These are phyloP conservation scores for Amorphotheca resinae DNA, from an alignment of 495 filamentous ascomycete species.

Conservation along the genomic window DNA sequence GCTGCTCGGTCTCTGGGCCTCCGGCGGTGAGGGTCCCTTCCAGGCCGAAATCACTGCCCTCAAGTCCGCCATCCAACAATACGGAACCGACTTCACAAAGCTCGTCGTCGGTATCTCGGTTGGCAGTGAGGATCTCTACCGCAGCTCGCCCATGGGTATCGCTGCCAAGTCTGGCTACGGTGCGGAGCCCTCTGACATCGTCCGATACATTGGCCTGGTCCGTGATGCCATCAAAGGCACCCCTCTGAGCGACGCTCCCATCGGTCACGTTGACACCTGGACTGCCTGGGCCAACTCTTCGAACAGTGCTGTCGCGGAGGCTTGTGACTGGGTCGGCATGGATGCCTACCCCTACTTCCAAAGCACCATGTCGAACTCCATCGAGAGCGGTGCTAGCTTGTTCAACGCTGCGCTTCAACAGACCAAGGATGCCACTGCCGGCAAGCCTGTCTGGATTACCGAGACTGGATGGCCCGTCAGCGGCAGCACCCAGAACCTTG, in stretches of 20 bases:
- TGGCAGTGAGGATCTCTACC: conserved; percentile 84
- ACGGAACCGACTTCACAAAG: conserved; percentile 46
- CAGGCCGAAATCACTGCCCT: conserved; percentile 59
- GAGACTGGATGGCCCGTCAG: conserved; percentile 81
- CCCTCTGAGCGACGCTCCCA: conserved; percentile 34
- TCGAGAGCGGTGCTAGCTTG: conserved; percentile 43
- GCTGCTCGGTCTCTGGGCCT: conserved; percentile 69
- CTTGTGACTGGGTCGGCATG: conserved; percentile 65
- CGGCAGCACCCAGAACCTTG: conserved; percentile 46
- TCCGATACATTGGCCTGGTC: conserved; percentile 53
- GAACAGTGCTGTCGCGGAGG: conserved; percentile 56
- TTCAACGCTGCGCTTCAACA: conserved; percentile 49
- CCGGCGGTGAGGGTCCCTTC: conserved; percentile 49
- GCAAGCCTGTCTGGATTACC: conserved; percentile 75
- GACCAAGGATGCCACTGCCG: conserved; percentile 43
- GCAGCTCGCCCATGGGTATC: conserved; percentile 47
- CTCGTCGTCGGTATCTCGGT: conserved; percentile 79
- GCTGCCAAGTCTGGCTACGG: conserved; percentile 39
- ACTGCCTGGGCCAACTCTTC: conserved; percentile 65
- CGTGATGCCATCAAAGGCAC: conserved; percentile 47
- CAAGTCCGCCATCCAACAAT: conserved; percentile 45
- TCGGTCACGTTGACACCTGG: conserved; percentile 94
- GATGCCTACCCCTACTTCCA: conserved; percentile 70
- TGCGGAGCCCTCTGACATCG: conserved; percentile 43
- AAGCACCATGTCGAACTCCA: conserved; percentile 52